Conservation (phyloP, 1,284 basidiomycete species). For the Agaricales sp. region DNA sequence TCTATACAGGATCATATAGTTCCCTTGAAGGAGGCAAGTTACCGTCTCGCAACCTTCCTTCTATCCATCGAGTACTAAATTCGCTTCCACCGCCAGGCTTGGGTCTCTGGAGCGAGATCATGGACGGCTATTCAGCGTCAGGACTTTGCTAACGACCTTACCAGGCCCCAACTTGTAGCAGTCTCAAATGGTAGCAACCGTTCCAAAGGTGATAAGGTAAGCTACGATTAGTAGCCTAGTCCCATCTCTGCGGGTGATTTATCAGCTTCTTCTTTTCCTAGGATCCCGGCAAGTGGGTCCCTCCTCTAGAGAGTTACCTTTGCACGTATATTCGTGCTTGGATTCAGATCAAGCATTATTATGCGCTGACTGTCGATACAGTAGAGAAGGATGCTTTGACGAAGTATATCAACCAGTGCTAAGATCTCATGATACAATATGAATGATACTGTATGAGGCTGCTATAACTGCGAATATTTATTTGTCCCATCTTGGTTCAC, state of each 20-base stretch:
- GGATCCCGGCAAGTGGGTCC: slow-evolving; percentile 38
- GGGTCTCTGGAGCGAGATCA: slow-evolving; percentile 39
- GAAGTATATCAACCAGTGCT: slow-evolving; percentile 17
- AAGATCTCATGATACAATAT: no score
- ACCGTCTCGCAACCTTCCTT: no score
- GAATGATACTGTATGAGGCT: no score
- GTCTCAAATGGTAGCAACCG: slow-evolving; percentile 33
- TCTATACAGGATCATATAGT: slow-evolving; percentile 29
- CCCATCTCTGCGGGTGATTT: background rate
- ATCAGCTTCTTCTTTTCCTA: slow-evolving; percentile 16
- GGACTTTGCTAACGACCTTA: slow-evolving; percentile 41
- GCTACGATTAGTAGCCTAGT: background rate
- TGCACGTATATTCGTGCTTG: slow-evolving; percentile 39
- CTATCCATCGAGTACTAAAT: no score
- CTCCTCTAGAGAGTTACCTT: slow-evolving; percentile 31
- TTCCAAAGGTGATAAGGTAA: slow-evolving; percentile 21
- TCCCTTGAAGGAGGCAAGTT: slow-evolving; percentile 36
- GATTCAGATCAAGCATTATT: slow-evolving; percentile 41
- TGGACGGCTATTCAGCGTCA: slow-evolving; percentile 39
- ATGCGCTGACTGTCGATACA: slow-evolving; percentile 31
- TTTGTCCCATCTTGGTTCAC: no score
- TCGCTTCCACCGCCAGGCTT: no score
- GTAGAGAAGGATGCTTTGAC: slow-evolving; percentile 23
- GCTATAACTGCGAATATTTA: no score
- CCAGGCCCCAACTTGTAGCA: slow-evolving; percentile 39